These are phyloP conservation scores for Russula compacta DNA, from an alignment of 768 basidiomycete species.

Conservation along the genomic window DNA sequence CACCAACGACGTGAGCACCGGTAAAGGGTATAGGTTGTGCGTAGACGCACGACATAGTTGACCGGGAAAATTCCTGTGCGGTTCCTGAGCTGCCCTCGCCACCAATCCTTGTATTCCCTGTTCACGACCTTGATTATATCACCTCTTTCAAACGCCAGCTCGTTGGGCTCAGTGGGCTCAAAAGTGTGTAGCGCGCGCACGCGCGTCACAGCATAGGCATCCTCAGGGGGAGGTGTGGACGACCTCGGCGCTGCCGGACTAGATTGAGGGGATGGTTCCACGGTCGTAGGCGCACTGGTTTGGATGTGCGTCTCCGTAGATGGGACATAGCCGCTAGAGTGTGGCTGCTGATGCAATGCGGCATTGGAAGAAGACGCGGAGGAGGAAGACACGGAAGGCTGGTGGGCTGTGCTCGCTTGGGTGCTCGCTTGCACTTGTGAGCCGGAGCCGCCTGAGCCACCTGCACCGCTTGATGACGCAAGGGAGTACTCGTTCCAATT, in stretches of 20 bases:
- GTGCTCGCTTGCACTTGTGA: conserved; percentile 21
- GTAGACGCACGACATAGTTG: conserved; percentile 75
- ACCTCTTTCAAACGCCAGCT: conserved; percentile 85
- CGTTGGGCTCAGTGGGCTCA: conserved; percentile 78
- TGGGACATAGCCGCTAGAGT: conserved; percentile 49
- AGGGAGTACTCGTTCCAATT: conserved; percentile 42
- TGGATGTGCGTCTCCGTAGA: conserved; percentile 1
- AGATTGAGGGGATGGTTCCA: conserved; percentile 16
- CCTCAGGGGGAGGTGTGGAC: conserved; percentile 23
- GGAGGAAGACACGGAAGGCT: conserved; percentile 20
- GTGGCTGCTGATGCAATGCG: conserved; percentile 25
- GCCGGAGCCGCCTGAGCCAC: conserved; percentile 27
- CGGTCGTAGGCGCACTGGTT: conserved; percentile 21
- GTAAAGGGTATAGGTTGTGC: background rate
- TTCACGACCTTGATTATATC: conserved; percentile 94
- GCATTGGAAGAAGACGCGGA: conserved; percentile 19
- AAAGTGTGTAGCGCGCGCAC: conserved; percentile 88
- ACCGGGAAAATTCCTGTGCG: conserved; percentile 94
- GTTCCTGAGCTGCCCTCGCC: conserved; percentile 86
- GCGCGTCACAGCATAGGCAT: conserved; percentile 50
- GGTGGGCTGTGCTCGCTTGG: conserved; percentile 17
- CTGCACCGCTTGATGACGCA: conserved; percentile 30
- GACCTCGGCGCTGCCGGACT: conserved; percentile 25
- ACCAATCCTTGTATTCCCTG: conserved; percentile 93
- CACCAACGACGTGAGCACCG: background rate